These are phyloP conservation scores for Ganoderma sp. DNA, from an alignment of 1,284 basidiomycete species.

Conservation along the genomic window DNA sequence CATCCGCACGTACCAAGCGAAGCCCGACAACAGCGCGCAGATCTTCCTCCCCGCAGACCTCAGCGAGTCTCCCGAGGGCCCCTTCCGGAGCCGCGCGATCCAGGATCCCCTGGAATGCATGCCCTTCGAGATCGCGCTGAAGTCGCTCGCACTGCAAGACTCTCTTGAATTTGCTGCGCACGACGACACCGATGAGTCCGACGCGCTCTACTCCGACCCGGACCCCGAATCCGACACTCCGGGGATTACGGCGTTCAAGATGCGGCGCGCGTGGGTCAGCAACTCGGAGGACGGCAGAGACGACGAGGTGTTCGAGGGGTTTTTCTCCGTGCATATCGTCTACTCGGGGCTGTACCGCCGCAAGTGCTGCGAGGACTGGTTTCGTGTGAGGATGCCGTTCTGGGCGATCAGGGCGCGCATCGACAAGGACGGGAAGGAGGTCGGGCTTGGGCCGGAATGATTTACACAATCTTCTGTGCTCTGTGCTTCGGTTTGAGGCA, in stretches of 20 bases:
- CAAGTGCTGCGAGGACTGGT: background rate
- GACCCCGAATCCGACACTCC: too few relatives aligned
- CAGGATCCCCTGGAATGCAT: background rate
- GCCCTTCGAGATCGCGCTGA: background rate
- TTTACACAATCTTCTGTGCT: too few relatives aligned
- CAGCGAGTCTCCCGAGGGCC: background rate
- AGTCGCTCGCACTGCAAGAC: background rate
- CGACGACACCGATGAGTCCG: background rate
- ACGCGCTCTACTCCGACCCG: background rate
- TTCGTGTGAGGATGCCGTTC: background rate
- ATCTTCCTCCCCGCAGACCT: background rate
- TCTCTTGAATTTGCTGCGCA: background rate
- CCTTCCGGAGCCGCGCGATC: background rate
- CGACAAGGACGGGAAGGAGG: background rate
- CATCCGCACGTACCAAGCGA: background rate
- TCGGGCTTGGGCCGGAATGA: background rate
- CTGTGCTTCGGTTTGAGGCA: too few relatives aligned
- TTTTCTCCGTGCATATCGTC: background rate
- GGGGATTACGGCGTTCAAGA: background rate
- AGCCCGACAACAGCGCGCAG: constrained; percentile 1
- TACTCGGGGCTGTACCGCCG: constrained; percentile 4
- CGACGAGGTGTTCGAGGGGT: constrained; percentile 2
- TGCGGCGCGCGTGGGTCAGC: constrained; percentile 4
- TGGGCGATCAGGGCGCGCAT: constrained; percentile 2
- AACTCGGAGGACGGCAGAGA: background rate